phyloP scores from a whole-genome alignment of 108 stramenopile species.

The Cylindrotheca closterium region DNA sequence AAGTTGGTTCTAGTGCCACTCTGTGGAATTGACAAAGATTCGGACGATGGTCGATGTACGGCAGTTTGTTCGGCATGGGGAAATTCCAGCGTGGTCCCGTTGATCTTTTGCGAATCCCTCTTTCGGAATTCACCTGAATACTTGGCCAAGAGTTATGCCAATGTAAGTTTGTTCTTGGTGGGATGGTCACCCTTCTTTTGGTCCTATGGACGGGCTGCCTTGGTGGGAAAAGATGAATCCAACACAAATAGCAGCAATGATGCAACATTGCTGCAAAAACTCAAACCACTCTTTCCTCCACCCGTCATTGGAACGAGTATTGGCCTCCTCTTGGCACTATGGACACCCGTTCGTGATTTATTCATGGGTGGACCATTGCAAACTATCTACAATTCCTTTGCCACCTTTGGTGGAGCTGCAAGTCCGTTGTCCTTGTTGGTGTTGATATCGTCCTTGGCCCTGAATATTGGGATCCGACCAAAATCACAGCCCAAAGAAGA shows the following conservation, averaged over 20 bases:
- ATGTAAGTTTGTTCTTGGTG: constrained; percentile 29
- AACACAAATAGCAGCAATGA: constrained; percentile 3
- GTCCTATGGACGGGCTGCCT: constrained; percentile 26
- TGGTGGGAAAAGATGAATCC: constrained; percentile 11
- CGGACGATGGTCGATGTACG: constrained; percentile 9
- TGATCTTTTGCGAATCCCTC: constrained; percentile 13
- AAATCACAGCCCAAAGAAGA: not conserved
- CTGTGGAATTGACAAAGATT: constrained; percentile 16
- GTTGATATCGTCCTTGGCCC: constrained; percentile 31
- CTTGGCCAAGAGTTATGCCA: constrained; percentile 18
- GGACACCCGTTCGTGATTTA: constrained; percentile 2
- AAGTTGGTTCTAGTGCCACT: constrained; percentile 18
- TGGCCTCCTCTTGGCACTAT: constrained; percentile 20
- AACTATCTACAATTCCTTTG: constrained; percentile 16
- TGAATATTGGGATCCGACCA: constrained; percentile 16
- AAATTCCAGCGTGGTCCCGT: constrained; percentile 22
- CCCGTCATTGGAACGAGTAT: constrained; percentile 24
- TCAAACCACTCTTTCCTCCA: constrained; percentile 23
- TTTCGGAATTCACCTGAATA: not conserved
- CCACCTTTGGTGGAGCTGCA: constrained; percentile 35
- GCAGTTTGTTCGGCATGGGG: constrained; percentile 17
- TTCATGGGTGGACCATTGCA: constrained; percentile 23
- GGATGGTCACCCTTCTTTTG: constrained; percentile 52
- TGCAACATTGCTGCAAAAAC: not conserved
- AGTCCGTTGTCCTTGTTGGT: constrained; percentile 32